Evolutionary conservation across 495 filamentous ascomycete genomes (phyloP).

Genomic region (Neurospora cerealis): DNA sequence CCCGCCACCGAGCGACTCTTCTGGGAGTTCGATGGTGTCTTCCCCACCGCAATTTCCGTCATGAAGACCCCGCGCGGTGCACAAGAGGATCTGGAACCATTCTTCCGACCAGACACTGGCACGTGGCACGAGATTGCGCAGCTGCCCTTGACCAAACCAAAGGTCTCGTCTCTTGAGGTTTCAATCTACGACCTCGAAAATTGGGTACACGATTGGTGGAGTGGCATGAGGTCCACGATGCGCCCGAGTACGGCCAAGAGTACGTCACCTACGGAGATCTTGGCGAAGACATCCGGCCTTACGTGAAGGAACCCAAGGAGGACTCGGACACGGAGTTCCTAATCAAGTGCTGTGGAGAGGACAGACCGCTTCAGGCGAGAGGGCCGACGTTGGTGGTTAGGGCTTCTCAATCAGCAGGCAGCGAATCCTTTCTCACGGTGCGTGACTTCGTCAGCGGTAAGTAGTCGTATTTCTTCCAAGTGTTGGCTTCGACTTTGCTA

Average conservation of each 20-base stretch:
- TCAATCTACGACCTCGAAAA: constrained; percentile 2
- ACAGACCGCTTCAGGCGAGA: neutral
- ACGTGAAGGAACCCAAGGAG: neutral
- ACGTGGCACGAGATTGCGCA: constrained; percentile 9
- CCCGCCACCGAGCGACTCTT: constrained; percentile 10
- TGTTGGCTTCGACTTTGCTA: neutral
- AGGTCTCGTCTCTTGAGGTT: constrained; percentile 13
- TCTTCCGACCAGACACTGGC: constrained; percentile 2
- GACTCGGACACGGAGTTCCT: constrained; percentile 7
- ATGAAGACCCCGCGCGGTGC: constrained; percentile 7
- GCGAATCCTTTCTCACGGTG: constrained; percentile 2
- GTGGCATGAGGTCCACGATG: neutral
- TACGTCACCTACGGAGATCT: constrained; percentile 11
- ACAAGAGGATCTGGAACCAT: constrained; percentile 8
- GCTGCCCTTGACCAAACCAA: constrained; percentile 13
- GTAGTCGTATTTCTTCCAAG: neutral
- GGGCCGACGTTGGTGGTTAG: neutral
- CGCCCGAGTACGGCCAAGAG: neutral
- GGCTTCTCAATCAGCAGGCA: neutral
- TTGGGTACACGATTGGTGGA: constrained; percentile 10
- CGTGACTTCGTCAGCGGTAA: constrained; percentile 6
- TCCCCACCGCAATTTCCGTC: constrained; percentile 12
- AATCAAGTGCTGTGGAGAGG: constrained; percentile 5
- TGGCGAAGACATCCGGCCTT: constrained; percentile 7
- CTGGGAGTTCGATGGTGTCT: constrained; percentile 12